These are phyloP conservation scores for Cardiospermum halicacabum DNA, from an alignment of 345 rosid genomes.

Conservation along the genomic window DNA sequence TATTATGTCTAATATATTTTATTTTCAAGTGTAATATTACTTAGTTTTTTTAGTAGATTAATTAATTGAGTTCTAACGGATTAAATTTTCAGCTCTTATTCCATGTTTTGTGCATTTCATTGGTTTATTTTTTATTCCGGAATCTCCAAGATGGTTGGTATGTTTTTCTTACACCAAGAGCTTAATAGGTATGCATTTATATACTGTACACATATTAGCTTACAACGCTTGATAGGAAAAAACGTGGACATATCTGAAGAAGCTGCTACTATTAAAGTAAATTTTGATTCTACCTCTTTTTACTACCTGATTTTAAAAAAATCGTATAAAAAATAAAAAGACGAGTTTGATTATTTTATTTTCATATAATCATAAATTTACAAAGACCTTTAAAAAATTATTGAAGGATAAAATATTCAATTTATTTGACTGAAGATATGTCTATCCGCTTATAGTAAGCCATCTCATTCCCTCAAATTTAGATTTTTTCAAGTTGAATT, in stretches of 20 bases:
- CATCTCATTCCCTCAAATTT: too few species aligned
- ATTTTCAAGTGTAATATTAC: neutral
- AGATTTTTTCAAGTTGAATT: too few species aligned
- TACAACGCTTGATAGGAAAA: slow-evolving; percentile 44
- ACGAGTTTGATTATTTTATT: neutral
- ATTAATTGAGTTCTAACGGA: neutral
- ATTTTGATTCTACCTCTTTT: neutral
- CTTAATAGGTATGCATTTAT: neutral
- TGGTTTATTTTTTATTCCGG: slow-evolving; percentile 38
- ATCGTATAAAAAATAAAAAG: neutral
- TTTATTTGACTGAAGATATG: slow-evolving; percentile 17
- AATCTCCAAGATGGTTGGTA: slow-evolving; percentile 49
- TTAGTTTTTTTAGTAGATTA: neutral
- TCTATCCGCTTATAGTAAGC: slow-evolving; percentile 14
- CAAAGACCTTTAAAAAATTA: neutral
- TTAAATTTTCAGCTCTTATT: slow-evolving; percentile 24
- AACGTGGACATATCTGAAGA: slow-evolving; percentile 41
- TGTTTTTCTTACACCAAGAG: neutral
- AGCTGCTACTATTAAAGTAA: slow-evolving; percentile 43
- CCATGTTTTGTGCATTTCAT: slow-evolving; percentile 28
- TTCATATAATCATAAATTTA: slow-evolving; percentile 1
- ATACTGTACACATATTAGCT: slow-evolving; percentile 33
- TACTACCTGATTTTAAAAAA: neutral
- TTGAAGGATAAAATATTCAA: slow-evolving; percentile 1
- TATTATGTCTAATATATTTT: too few species aligned